Percentiles rank a stretch among this genome's conserved stretches.
These are phyloP conservation scores for Amphibolis antarctica DNA, from an alignment of 106 monocot species.

Conservation along the genomic window DNA sequence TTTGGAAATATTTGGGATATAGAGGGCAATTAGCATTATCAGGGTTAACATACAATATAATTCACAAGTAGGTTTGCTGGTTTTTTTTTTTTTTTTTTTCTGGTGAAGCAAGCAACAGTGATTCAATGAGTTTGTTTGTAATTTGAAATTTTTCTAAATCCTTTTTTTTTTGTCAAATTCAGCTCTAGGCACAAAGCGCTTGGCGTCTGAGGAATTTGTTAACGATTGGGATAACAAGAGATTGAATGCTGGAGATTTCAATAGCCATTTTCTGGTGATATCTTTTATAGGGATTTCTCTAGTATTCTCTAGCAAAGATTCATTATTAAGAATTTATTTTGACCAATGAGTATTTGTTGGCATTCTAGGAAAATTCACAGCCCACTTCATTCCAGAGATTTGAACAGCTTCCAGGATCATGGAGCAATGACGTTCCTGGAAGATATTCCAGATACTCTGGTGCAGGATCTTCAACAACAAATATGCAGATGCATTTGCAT, in stretches of 20 bases:
- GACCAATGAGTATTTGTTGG: too few species aligned
- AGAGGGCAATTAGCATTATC: too few species aligned
- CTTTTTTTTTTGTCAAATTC: slow-evolving; percentile 5
- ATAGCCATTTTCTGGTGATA: slow-evolving; percentile 30
- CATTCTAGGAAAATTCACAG: slow-evolving; percentile 17
- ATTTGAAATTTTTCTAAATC: neutral
- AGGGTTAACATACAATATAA: too few species aligned
- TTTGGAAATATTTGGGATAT: too few species aligned
- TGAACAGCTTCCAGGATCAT: slow-evolving; percentile 30
- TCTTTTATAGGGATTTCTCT: too few species aligned
- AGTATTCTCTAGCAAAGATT: too few species aligned
- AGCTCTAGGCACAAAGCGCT: slow-evolving; percentile 57
- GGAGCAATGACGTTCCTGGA: slow-evolving; percentile 25
- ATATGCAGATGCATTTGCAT: slow-evolving; percentile 14
- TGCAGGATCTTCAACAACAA: slow-evolving; percentile 14
- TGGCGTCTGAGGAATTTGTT: slow-evolving; percentile 54
- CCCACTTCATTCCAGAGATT: slow-evolving; percentile 17
- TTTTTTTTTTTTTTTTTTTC: too few species aligned
- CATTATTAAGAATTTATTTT: too few species aligned
- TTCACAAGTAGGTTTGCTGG: too few species aligned
- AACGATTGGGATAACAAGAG: slow-evolving; percentile 62
- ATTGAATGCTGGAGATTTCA: slow-evolving; percentile 45
- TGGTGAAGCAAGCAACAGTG: too few species aligned
- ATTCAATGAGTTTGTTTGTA: too few species aligned
- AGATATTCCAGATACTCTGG: slow-evolving; percentile 25